phyloP scores from a whole-genome alignment of 257 asterid species.

The Pogostemon cablin region DNA sequence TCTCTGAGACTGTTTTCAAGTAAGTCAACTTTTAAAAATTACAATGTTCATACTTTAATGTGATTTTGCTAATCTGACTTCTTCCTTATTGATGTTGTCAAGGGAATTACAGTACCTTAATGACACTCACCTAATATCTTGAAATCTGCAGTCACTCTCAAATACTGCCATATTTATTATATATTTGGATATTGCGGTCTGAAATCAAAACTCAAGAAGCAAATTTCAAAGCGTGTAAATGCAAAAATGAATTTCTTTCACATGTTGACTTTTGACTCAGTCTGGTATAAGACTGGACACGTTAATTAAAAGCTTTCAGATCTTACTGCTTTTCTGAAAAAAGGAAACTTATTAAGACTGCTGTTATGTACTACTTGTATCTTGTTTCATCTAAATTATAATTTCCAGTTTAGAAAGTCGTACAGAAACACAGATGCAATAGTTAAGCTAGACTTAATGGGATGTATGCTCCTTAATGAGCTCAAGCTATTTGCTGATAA shows the following conservation, averaged over 20 bases:
- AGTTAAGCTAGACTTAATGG: background rate
- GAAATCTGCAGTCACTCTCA: conserved; percentile 1
- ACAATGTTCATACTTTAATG: conserved; percentile 8
- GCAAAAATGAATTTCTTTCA: conserved; percentile 6
- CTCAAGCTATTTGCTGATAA: background rate
- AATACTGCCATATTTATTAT: background rate
- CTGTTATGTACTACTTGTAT: background rate
- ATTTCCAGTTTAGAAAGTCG: background rate
- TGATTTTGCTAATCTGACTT: background rate
- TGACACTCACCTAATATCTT: conserved; percentile 17
- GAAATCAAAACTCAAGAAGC: background rate
- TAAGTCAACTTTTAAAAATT: background rate
- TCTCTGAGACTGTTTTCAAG: background rate
- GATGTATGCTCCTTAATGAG: background rate
- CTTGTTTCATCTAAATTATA: background rate
- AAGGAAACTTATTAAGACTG: background rate
- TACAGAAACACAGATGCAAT: background rate
- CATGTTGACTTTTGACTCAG: conserved; percentile 29
- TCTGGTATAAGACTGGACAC: background rate
- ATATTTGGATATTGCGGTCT: background rate
- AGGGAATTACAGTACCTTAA: background rate
- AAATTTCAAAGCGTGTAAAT: background rate
- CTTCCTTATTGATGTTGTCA: conserved; percentile 9
- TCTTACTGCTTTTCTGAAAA: background rate
- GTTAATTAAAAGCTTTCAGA: background rate